Evolutionary conservation across 2,329 filamentous ascomycete genomes (phyloP).

Genomic region (Aspergillus tubingensis): DNA sequence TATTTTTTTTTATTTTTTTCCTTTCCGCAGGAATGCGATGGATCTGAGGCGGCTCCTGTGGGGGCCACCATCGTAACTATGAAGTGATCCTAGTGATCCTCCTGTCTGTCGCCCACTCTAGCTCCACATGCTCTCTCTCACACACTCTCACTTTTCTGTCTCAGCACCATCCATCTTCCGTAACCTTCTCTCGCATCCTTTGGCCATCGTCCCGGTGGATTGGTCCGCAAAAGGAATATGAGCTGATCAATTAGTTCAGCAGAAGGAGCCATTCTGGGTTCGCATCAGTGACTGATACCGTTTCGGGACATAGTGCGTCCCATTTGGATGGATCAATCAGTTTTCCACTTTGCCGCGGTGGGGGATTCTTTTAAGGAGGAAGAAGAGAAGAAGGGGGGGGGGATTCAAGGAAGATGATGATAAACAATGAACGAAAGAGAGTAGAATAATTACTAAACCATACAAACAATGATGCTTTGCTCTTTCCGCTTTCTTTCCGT

Average conservation of each 20-base stretch:
- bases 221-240: constrained; percentile 7
- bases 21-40: constrained; percentile 9
- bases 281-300: neutral
- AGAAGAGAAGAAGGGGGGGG: neutral
- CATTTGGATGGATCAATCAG: neutral
- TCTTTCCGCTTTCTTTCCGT: neutral
- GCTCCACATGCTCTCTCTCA: constrained; percentile 10
- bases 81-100: neutral
- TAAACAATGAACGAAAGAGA: neutral
- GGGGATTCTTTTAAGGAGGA: neutral
- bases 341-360: neutral
- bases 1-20: constrained; percentile 7
- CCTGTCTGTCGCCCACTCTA: constrained; percentile 15
- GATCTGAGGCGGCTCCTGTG: constrained; percentile 17
- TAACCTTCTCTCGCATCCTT: neutral
- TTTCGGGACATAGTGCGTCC: constrained; percentile 2
- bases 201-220: neutral
- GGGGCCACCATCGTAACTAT: neutral
- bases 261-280: neutral
- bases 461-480: neutral
- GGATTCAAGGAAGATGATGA: neutral
- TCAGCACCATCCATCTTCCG: neutral
- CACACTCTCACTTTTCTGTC: neutral
- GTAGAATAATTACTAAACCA: neutral
- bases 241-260: constrained; percentile 3